Evolutionary conservation across 352 stramenopile species (phyloP), one percentile per base, ranked within the genome.

Genomic region (Pythium brachiatum): DNA sequence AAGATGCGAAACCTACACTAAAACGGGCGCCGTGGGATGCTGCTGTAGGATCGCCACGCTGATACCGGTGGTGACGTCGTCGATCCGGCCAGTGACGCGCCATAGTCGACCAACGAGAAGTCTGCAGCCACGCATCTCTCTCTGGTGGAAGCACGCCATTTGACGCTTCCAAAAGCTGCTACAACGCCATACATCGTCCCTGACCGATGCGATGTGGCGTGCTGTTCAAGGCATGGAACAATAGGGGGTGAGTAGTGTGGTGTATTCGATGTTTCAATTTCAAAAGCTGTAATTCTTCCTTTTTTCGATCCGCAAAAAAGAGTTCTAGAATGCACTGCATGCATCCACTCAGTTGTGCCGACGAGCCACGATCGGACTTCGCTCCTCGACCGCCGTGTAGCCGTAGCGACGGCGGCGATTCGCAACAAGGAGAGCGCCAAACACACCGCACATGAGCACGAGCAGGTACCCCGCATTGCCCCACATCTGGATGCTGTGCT

Each of bases 41-140:
- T 57, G 53, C 39, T 29, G 32, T 67, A 32, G 13, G 18, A 32
- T 44, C 46, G 13, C 25, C 7, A 25, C n/a, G 25, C 25, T 25
- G 27, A 39, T 27, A 39, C 27, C 16, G 6, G 26, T 43, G 50
- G 18, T 39, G 27, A 29, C 41, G 41, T 25, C 11, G 26, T 26
- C 57, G 53, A 68, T 39, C 38, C 61, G 54, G 36, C 18, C 36
- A n/a, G 54, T 63, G 53, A 63, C 53, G 39, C 53, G 27, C 34
- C 39, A 29, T 9, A 32, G 1, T 44, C 52, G 44, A 61, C 60
- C 60, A 68, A 68, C 53, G 21, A 43, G 56, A 55, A 46, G 61
- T 3, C 46, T n/a, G n/a, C n/a, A n/a, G 23, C 52, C 1, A 13
- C n/a, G 4, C 21, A 18, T 27, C n/a, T 27, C 26, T 48, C 41